Base-by-base conservation (phyloP, 2,329 filamentous ascomycete genomes). In the Alternaria metachromatica region DNA sequence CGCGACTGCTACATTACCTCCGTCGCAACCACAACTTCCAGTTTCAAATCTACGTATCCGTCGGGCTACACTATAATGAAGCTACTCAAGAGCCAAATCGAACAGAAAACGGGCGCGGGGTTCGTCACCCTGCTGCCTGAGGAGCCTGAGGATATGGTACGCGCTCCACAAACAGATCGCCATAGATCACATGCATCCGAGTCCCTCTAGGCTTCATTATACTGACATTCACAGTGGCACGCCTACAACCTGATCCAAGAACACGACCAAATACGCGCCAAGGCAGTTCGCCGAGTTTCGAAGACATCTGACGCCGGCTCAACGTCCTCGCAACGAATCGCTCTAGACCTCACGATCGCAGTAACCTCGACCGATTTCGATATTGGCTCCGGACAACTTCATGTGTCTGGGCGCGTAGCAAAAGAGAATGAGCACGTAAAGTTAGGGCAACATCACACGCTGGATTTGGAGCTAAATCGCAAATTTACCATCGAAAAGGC, bases 401-500 rank as follows among this genome's bases (percentile, higher is more conserved):
- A 92, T 73, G 89, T 92, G 21, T 87, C 86, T 4, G 90, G 90
- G 1, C 84, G 86, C 53, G 89, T 92, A 12, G 83, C 87, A 6
- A 86, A 86, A 21, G 89, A 92, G 76, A 92, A 90, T 70, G 86
- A 88, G 64, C 84, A 87, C 73, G 90, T 91, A 33, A 89, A 88
- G 72, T 81, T 91, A 18, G 90, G 90, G 15, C 85, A 87, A 66
- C 88, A 87, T 72, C 90, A 93, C 76, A 92, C 90, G 0, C 84
- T 92, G 2, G 95, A 97, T 70, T 86, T 99, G 49, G 95, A 97
- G 78, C 85, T 97, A 62, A 89, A 96, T 73, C 87, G 94, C 45
- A 90, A 94, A 55, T 98, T 98, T 73, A 95, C 92, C 7, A 80
- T 99, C 8, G 91, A 94, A 82, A 98, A 98, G 82, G 90, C 76